A percentile compares a stretch with the other conserved stretches of the same genome.
Evolutionary conservation across 345 rosid genomes (phyloP).

Genomic region (Camelina hispida): DNA sequence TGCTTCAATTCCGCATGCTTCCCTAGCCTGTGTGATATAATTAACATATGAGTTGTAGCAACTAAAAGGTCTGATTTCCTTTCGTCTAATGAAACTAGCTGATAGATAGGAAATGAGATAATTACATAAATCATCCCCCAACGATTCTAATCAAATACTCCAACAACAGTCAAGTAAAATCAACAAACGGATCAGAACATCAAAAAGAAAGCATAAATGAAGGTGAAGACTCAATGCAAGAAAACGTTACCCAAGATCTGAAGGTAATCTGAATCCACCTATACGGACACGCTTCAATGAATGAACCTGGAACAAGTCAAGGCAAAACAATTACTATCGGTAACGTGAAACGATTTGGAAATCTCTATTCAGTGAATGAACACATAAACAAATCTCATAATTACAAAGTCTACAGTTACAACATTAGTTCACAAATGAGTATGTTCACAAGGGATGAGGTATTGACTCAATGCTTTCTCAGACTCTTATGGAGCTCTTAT

Average conservation of each 20-base stretch:
- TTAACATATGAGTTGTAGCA: constrained; percentile 3
- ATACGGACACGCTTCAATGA: constrained; percentile 80
- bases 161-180: background rate
- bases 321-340: constrained; percentile 10
- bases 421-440: background rate
- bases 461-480: constrained; percentile 3
- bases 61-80: background rate
- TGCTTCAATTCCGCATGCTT: constrained; percentile 72
- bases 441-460: constrained; percentile 1
- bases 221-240: background rate
- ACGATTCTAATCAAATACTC: background rate
- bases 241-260: constrained; percentile 81
- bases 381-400: background rate
- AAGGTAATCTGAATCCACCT: constrained; percentile 90
- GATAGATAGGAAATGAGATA: background rate
- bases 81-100: background rate
- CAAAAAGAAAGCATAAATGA: background rate
- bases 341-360: background rate
- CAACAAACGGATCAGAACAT: background rate
- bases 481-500: constrained; percentile 8
- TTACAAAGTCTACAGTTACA: constrained; percentile 7
- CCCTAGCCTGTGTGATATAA: constrained; percentile 61
- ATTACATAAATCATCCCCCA: background rate
- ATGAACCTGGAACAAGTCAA: constrained; percentile 61
- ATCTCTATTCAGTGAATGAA: constrained; percentile 2